Percentiles rank a stretch among this genome's conserved stretches.
Evolutionary conservation across 2,329 filamentous ascomycete genomes (phyloP).

Genomic region (Fusarium chlamydosporum): DNA sequence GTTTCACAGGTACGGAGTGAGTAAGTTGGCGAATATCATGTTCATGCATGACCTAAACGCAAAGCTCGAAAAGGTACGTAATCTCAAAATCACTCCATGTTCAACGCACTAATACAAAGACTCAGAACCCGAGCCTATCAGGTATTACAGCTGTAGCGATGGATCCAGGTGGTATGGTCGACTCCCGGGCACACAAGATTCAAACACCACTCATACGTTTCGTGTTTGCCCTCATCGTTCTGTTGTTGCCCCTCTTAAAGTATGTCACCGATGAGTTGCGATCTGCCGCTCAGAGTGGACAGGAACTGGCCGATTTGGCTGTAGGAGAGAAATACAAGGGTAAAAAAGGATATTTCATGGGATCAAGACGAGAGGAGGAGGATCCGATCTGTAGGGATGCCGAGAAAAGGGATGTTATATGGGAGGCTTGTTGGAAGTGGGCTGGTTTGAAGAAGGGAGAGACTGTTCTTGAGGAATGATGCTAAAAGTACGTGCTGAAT

Average conservation of each 20-base stretch:
- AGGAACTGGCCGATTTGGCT: conserved; percentile 32
- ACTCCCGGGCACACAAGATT: conserved; percentile 38
- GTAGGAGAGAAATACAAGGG: conserved; percentile 25
- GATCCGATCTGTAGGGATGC: conserved; percentile 14
- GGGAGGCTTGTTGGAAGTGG: conserved; percentile 44
- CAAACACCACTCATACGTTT: conserved; percentile 24
- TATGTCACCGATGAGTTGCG: conserved; percentile 28
- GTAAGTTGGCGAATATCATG: conserved; percentile 47
- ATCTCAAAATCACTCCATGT: fast-evolving
- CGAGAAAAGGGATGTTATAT: conserved; percentile 11
- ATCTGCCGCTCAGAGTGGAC: conserved; percentile 29
- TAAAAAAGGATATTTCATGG: conserved; percentile 29
- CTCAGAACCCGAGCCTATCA: conserved; percentile 35
- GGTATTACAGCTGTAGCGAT: conserved; percentile 43
- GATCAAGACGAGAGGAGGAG: not conserved
- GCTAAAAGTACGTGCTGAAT: not conserved
- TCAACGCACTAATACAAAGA: not conserved
- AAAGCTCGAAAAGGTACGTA: conserved; percentile 26
- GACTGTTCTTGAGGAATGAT: conserved; percentile 13
- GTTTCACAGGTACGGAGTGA: conserved; percentile 44
- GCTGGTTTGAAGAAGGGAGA: conserved; percentile 20
- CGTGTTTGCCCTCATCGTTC: not conserved
- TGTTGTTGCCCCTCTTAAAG: conserved; percentile 20
- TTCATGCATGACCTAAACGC: conserved; percentile 49
- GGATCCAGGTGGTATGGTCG: conserved; percentile 45